Conservation (phyloP, 1,284 basidiomycete genomes). For the Coniferiporia sulphurascens region DNA sequence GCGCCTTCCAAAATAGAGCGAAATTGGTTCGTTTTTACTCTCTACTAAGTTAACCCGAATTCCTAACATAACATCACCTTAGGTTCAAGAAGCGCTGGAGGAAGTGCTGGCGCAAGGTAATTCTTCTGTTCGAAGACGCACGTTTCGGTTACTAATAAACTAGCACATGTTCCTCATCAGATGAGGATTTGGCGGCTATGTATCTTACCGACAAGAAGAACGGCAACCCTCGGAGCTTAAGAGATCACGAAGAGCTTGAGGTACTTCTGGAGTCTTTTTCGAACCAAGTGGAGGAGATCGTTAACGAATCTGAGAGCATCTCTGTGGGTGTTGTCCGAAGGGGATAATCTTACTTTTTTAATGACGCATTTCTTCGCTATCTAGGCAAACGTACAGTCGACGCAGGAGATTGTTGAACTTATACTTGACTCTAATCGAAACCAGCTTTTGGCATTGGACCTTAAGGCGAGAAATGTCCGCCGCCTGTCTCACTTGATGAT, state of each 20-base stretch:
- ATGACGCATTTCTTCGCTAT: neutral
- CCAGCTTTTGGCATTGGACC: conserved; percentile 84
- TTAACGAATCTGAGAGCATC: conserved; percentile 86
- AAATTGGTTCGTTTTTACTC: conserved; percentile 49
- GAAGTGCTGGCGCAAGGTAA: conserved; percentile 86
- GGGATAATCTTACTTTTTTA: neutral
- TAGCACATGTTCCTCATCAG: conserved; percentile 35
- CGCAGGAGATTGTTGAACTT: conserved; percentile 96
- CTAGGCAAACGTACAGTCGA: conserved; percentile 89
- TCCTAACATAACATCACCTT: conserved; percentile 18
- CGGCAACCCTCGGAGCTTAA: conserved; percentile 45
- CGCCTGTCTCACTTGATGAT: conserved; percentile 1
- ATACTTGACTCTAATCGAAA: conserved; percentile 97
- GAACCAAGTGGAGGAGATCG: conserved; percentile 95
- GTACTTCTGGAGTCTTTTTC: conserved; percentile 89
- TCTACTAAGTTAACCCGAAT: conserved; percentile 2
- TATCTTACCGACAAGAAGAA: conserved; percentile 81
- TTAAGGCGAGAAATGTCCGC: conserved; percentile 54
- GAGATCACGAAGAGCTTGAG: conserved; percentile 93
- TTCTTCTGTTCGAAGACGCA: conserved; percentile 16
- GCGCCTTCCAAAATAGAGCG: conserved; percentile 85
- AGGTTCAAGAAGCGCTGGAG: conserved; percentile 87
- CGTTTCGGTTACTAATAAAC: neutral
- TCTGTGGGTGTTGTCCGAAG: conserved; percentile 46
- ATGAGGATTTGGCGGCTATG: conserved; percentile 91